Evolutionary conservation across 192 early-diverging fungal genomes (phyloP), one percentile per base, ranked within the genome.

Genomic region (Linnemannia hyalina): DNA sequence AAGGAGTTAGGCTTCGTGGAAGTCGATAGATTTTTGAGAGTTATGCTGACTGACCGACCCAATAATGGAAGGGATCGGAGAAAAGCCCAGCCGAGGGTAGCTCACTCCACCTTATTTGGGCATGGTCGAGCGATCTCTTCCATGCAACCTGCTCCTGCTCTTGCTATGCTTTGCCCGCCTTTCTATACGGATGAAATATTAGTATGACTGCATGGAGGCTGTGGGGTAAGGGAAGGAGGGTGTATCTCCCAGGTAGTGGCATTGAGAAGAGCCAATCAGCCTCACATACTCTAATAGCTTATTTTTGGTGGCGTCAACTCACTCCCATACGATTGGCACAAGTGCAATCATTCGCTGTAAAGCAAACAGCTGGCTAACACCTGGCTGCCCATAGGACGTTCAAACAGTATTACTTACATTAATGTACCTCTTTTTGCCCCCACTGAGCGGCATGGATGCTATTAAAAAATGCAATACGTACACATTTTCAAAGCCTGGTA

Each of bases 21-120:
- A n/a, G n/a, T n/a, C n/a, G 6, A 57, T 57, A 55, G 20, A 55
- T 23, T 23, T 23, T 55, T 23, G 26, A 57, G 20, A 63, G 15
- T 63, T 32, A 29, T 29, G 60, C n/a, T 63, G 26, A 63, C 60
- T 63, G 11, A 32, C 29, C 13, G 1, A 23, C 23, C 60, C 60
- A 65, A 65, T 32, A 65, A 65, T 65, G 60, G 60, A 65, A 10
- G 60, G 60, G 26, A 65, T 65, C 60, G 60, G 29, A 65, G 60
- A 29, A 32, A 11, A 13, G n/a, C 26, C 26, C n/a, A 13, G 26
- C 60, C 60, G 60, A 65, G 11, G 26, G 4, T 13, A 52, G 29
- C 11, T 65, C 60, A 65, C 60, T 32, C 13, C 60, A 15, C 60
- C 60, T 65, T 65, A 15, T 65, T 15, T 65, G 60, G 55, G n/a